phyloP scores from a whole-genome alignment of 2,329 filamentous ascomycete genomes.

The Myriangium duriaei region DNA sequence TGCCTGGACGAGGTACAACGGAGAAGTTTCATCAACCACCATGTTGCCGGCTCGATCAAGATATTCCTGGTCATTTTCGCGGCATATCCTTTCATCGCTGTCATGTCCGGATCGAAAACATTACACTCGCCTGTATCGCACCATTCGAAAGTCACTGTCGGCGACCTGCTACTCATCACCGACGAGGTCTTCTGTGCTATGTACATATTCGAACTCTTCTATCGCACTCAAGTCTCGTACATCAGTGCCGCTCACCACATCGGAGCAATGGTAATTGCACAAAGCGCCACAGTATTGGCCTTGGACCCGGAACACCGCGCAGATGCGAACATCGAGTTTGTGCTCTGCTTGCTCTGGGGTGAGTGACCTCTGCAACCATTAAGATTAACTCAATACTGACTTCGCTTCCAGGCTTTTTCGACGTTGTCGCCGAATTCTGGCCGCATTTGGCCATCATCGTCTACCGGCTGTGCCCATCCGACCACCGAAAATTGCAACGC shows the following conservation, averaged over 20 bases:
- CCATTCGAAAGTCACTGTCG: conserved; percentile 24
- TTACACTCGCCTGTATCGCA: conserved; percentile 21
- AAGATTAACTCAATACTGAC: neutral
- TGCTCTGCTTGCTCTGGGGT: conserved; percentile 30
- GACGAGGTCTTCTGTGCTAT: conserved; percentile 33
- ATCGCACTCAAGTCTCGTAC: conserved; percentile 28
- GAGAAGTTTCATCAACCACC: conserved; percentile 35
- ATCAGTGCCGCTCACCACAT: conserved; percentile 32
- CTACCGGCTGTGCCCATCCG: conserved; percentile 29
- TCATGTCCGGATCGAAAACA: conserved; percentile 23
- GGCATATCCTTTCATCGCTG: conserved; percentile 30
- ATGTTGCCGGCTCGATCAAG: conserved; percentile 32
- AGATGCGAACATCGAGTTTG: conserved; percentile 26
- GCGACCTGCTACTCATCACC: conserved; percentile 29
- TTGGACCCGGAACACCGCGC: conserved; percentile 17
- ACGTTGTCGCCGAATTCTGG: conserved; percentile 35
- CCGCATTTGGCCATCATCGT: conserved; percentile 35
- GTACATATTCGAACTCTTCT: conserved; percentile 36
- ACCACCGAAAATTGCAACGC: conserved; percentile 27
- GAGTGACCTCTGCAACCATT: conserved; percentile 10
- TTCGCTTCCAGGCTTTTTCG: conserved; percentile 31
- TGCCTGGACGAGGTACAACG: conserved; percentile 25
- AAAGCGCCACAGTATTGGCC: conserved; percentile 31
- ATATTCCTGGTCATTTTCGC: conserved; percentile 28
- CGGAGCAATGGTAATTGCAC: conserved; percentile 30